These are phyloP conservation scores for Ehretia macrophylla DNA, from an alignment of 257 asterid genomes.

Conservation along the genomic window DNA sequence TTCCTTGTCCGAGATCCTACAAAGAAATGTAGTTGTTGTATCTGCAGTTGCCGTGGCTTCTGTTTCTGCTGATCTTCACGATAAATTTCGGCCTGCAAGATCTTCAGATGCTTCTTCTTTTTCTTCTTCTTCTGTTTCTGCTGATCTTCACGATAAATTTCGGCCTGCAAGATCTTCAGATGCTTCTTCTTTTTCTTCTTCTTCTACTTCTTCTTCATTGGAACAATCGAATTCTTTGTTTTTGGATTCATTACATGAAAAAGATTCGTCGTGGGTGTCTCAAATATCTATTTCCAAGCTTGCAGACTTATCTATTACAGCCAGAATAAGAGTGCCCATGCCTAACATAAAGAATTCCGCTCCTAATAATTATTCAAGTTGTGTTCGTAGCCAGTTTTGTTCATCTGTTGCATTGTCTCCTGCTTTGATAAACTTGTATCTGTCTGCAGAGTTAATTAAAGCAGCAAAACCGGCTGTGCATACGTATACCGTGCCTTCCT, in stretches of 20 bases:
- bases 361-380: conserved; percentile 16
- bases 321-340: conserved; percentile 42
- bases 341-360: conserved; percentile 39
- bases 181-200: too few species aligned
- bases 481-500: conserved; percentile 29
- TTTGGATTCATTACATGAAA: conserved; percentile 31
- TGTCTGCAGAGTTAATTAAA: conserved; percentile 52
- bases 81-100: too few species aligned
- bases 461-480: conserved; percentile 51
- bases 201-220: too few species aligned
- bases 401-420: conserved; percentile 42
- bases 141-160: too few species aligned
- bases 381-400: too few species aligned
- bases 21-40: conserved; percentile 83
- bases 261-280: conserved; percentile 62
- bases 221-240: conserved; percentile 38
- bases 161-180: too few species aligned
- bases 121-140: too few species aligned
- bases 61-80: conserved; percentile 75
- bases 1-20: conserved; percentile 55
- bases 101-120: too few species aligned
- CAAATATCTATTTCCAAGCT: conserved; percentile 56
- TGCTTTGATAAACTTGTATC: conserved; percentile 37
- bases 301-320: conserved; percentile 43
- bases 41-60: conserved; percentile 79